Conservation (phyloP, 2,329 filamentous ascomycete genomes). For the Aspergillus pseudoterreus region DNA sequence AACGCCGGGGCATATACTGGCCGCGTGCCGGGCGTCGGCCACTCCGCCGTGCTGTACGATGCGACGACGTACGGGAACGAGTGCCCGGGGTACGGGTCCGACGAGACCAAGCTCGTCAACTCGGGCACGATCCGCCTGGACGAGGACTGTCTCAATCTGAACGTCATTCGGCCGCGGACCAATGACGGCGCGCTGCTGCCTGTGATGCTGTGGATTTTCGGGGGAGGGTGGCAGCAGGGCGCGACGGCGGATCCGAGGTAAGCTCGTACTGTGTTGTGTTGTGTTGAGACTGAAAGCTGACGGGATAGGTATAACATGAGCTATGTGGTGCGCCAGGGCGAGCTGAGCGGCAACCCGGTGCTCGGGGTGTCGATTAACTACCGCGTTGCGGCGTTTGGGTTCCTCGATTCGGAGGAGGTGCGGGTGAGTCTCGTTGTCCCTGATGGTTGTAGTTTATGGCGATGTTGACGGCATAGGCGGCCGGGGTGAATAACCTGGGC, state of each 20-base stretch:
- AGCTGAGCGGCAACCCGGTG: conserved; percentile 23
- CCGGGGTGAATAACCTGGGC: conserved; percentile 27
- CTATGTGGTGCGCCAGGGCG: conserved; percentile 27
- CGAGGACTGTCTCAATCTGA: conserved; percentile 28
- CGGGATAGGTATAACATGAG: conserved; percentile 29
- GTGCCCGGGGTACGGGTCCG: conserved; percentile 30
- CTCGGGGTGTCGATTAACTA: conserved; percentile 32
- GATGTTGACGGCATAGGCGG: conserved; percentile 12
- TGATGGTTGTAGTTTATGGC: too few relatives aligned
- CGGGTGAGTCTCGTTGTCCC: conserved; percentile 13
- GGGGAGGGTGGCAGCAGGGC: conserved; percentile 28
- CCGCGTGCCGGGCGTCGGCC: too few relatives aligned
- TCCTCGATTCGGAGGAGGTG: conserved; percentile 29
- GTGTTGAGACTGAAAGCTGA: not conserved
- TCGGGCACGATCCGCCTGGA: conserved; percentile 16
- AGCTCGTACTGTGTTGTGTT: not conserved
- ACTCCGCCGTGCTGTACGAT: conserved; percentile 20
- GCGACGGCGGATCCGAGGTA: conserved; percentile 30
- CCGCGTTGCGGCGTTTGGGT: conserved; percentile 28
- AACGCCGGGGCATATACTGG: not conserved
- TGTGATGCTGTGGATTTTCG: conserved; percentile 31
- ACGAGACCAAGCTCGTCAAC: conserved; percentile 20
- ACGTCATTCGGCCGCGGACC: conserved; percentile 20
- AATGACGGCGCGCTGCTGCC: conserved; percentile 16
- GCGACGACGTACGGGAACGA: conserved; percentile 28